phyloP scores from a whole-genome alignment of 2,329 filamentous ascomycete genomes.

The Fusarium annulatum region DNA sequence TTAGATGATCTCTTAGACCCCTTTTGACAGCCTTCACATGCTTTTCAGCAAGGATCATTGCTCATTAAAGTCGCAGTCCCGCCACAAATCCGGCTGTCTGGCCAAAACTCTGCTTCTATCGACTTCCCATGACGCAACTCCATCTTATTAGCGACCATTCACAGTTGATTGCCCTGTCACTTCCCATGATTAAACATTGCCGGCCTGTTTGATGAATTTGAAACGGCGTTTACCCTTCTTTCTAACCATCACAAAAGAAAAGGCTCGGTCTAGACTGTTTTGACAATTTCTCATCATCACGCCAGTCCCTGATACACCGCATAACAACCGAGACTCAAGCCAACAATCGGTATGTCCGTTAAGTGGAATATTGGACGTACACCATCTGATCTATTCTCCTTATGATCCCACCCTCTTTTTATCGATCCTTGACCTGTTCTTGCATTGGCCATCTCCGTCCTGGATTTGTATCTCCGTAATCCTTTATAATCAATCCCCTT shows the following conservation, averaged over 20 bases:
- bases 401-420: conserved; percentile 20
- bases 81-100: conserved; percentile 39
- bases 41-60: conserved; percentile 38
- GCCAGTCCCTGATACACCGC: conserved; percentile 35
- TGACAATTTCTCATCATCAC: not conserved
- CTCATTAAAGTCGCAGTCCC: conserved; percentile 22
- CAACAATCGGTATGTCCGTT: conserved; percentile 14
- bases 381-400: conserved; percentile 21
- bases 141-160: conserved; percentile 18
- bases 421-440: conserved; percentile 8
- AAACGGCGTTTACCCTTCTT: not conserved
- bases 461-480: conserved; percentile 1
- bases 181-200: conserved; percentile 1
- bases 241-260: conserved; percentile 24
- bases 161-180: conserved; percentile 26
- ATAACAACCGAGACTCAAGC: conserved; percentile 26
- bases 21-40: conserved; percentile 34
- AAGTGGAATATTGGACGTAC: conserved; percentile 24
- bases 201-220: conserved; percentile 1
- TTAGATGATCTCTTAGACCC: conserved; percentile 20
- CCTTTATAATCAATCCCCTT: not conserved
- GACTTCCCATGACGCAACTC: conserved; percentile 42
- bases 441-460: conserved; percentile 2
- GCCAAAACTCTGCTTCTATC: conserved; percentile 12
- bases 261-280: conserved; percentile 9